Base-by-base conservation (phyloP, 2,329 filamentous ascomycete species). In the Claviceps cyperi region DNA sequence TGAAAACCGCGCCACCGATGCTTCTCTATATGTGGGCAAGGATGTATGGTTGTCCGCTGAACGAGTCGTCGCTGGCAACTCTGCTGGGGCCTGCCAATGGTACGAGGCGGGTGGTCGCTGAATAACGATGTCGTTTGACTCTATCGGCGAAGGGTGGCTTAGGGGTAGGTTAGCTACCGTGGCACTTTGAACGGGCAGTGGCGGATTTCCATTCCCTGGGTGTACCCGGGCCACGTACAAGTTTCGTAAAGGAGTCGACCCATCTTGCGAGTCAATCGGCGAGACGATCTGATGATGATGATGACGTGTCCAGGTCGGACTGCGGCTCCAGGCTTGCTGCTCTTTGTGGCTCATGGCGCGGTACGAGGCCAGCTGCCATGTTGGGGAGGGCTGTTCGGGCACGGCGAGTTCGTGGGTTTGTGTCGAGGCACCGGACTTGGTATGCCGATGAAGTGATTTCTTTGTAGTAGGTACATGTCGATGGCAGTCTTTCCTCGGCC, bases 21-120 rank as follows among this genome's bases (percentile, higher is more conserved):
- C 53, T 53, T 39, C 55, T 55, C 43, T 68, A 68, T 28, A 51
- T 3, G 36, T 53, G 1, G 68, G 68, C n/a, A 66, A 56, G 14
- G 63, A 62, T 19, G 64, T 65, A 41, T 62, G 59, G 1, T 57
- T 4, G 9, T 39, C 5, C 5, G 22, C 61, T 1, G 60, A 62
- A 4, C 62, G 59, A 1, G 52, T 47, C 7, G 60, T 63, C 8
- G 50, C 41, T 8, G 50, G 50, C 24, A 53, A 46, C 38, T 55
- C 53, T 7, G 46, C 44, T 1, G 47, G 47, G 4, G 7, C 5
- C 17, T 49, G 50, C 50, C 47, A 46, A 19, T 43, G 24, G 22
- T 50, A 41, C 17, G 40, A 50, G 9, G 48, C 48, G 6, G n/a
- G 15, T 6, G 48, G 48, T 32, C n/a, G 48, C 43, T 46, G 48